These are phyloP conservation scores for Physaria fendleri DNA, from an alignment of 345 rosid genomes.

Conservation along the genomic window DNA sequence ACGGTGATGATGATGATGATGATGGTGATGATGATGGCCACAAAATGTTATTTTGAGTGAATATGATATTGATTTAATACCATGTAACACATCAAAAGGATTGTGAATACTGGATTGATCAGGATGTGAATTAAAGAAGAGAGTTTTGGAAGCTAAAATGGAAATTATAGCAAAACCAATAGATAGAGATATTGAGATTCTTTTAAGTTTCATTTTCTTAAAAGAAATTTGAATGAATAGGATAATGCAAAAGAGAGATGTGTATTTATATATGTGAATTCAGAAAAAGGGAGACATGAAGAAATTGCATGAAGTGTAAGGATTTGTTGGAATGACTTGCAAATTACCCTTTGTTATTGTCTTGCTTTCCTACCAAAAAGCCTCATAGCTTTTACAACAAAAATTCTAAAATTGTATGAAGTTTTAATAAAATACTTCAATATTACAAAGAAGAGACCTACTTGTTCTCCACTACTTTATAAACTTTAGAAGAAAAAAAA, in stretches of 20 bases:
- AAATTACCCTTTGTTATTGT: constrained; percentile 54
- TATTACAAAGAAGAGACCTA: neutral
- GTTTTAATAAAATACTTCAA: too few relatives aligned
- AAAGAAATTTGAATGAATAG: constrained; percentile 17
- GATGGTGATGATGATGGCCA: constrained; percentile 8
- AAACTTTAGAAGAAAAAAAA: too few relatives aligned
- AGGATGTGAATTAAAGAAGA: constrained; percentile 22
- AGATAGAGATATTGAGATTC: constrained; percentile 27
- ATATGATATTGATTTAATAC: constrained; percentile 1
- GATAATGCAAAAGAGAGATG: constrained; percentile 11
- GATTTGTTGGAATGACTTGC: constrained; percentile 74
- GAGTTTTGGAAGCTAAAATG: constrained; percentile 30
- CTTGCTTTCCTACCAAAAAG: constrained; percentile 28
- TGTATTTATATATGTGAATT: constrained; percentile 10
- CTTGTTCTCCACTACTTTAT: neutral
- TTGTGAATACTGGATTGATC: neutral
- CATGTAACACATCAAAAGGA: constrained; percentile 7
- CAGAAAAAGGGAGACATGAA: constrained; percentile 12
- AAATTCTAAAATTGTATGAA: neutral
- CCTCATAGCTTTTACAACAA: neutral
- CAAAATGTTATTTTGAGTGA: constrained; percentile 6
- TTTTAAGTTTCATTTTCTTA: constrained; percentile 28
- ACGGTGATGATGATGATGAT: constrained; percentile 16
- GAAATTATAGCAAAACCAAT: constrained; percentile 38
- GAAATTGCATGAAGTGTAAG: constrained; percentile 72